These are phyloP conservation scores for Daedaleopsis nitida DNA, from an alignment of 768 basidiomycete species.

Conservation along the genomic window DNA sequence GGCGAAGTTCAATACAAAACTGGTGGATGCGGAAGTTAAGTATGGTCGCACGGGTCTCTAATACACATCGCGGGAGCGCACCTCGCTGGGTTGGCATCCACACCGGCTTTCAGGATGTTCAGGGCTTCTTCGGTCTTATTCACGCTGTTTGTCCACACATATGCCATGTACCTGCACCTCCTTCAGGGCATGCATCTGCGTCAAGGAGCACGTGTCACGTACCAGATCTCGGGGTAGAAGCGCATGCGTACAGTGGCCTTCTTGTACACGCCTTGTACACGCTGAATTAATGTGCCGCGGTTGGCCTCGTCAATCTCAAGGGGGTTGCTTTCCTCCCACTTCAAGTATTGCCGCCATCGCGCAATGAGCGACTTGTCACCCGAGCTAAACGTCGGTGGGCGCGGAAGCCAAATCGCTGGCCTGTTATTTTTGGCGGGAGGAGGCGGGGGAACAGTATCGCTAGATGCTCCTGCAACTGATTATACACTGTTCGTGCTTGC, in stretches of 20 bases:
- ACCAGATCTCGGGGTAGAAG: conserved; percentile 96
- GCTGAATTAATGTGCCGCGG: conserved; percentile 57
- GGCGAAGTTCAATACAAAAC: conserved; percentile 90
- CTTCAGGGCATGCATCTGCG: background rate
- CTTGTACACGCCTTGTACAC: conserved; percentile 82
- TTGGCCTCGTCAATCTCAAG: conserved; percentile 90
- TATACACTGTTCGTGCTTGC: conserved; percentile 89
- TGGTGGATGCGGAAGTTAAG: conserved; percentile 33
- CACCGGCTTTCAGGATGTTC: conserved; percentile 77
- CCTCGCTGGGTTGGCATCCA: conserved; percentile 88
- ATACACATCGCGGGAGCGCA: conserved; percentile 28
- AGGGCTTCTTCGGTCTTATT: conserved; percentile 80
- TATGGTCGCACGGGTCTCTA: no score
- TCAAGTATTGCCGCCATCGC: conserved; percentile 89
- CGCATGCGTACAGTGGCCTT: conserved; percentile 92
- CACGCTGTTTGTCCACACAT: conserved; percentile 73
- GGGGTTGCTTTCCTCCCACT: conserved; percentile 95
- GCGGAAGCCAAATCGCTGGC: conserved; percentile 60
- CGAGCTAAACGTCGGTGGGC: conserved; percentile 70
- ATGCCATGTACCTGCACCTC: conserved; percentile 83
- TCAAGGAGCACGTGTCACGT: conserved; percentile 22
- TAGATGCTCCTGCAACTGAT: conserved; percentile 73
- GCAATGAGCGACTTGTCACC: conserved; percentile 76
- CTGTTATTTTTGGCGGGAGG: conserved; percentile 44
- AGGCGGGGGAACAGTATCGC: conserved; percentile 58